Evolutionary conservation across 345 rosid species (phyloP).

Genomic region (Syzygium oleosum): DNA sequence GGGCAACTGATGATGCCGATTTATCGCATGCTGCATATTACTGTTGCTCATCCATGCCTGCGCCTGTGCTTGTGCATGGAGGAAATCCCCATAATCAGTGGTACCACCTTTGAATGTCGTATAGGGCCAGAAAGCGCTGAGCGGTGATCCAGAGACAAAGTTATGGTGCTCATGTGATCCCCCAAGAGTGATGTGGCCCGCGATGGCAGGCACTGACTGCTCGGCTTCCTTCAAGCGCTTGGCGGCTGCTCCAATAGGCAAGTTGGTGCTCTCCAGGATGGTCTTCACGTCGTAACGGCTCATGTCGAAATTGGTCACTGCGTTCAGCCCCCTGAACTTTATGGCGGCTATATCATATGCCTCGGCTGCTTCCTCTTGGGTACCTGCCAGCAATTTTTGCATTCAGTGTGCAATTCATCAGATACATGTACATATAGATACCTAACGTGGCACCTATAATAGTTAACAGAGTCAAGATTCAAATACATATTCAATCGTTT

Average conservation of each 20-base stretch:
- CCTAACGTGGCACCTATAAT: background rate
- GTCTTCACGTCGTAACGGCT: constrained; percentile 71
- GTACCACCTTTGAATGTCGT: background rate
- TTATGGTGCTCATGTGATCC: background rate
- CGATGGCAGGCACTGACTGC: constrained; percentile 1
- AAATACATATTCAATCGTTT: background rate
- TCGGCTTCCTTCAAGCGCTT: constrained; percentile 51
- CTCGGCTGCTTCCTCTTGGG: constrained; percentile 98
- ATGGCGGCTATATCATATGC: constrained; percentile 97
- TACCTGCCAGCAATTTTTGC: constrained; percentile 26
- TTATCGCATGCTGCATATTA: constrained; percentile 36
- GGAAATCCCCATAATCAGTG: constrained; percentile 14
- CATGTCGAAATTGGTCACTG: constrained; percentile 98
- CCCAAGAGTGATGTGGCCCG: constrained; percentile 19
- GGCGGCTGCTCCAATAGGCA: constrained; percentile 63
- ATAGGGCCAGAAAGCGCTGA: background rate
- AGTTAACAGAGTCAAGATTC: background rate
- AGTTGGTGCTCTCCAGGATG: constrained; percentile 70
- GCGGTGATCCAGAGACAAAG: background rate
- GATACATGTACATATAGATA: background rate
- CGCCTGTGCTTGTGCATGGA: background rate
- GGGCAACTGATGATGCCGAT: constrained; percentile 4
- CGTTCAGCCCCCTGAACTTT: constrained; percentile 85
- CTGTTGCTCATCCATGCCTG: constrained; percentile 28
- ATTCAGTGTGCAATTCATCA: background rate